These are phyloP conservation scores for Leishmania braziliensis DNA, from an alignment of 208 protist species.

Conservation along the genomic window DNA sequence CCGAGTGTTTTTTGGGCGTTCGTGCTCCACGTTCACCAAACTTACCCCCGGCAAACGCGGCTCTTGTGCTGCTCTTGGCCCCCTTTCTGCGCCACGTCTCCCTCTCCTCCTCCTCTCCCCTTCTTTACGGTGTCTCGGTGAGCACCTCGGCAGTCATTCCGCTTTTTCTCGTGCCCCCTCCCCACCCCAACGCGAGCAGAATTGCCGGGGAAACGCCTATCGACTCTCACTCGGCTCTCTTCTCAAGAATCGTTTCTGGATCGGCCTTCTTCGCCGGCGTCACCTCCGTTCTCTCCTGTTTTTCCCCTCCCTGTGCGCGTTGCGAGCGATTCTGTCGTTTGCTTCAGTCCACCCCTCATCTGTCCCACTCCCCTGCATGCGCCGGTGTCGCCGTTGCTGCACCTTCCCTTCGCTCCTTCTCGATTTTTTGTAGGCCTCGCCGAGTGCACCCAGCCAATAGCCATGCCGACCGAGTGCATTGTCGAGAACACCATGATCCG, in stretches of 20 bases:
- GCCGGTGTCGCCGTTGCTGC: not conserved
- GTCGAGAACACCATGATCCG: slow-evolving; percentile 76
- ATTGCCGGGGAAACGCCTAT: not conserved
- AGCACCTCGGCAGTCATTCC: not conserved
- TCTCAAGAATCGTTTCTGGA: not conserved
- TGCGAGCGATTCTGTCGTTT: not conserved
- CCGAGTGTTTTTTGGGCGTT: not conserved
- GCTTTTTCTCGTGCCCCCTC: not conserved
- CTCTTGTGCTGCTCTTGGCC: not conserved
- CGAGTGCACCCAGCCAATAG: not conserved
- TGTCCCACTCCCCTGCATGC: not conserved
- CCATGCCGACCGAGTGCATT: slow-evolving; percentile 47
- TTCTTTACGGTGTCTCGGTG: not conserved
- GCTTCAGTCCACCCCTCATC: not conserved
- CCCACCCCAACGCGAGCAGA: not conserved
- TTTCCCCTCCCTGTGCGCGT: not conserved
- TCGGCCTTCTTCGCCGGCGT: not conserved
- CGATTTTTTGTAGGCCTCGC: not conserved
- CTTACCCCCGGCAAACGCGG: not conserved
- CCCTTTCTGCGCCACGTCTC: not conserved
- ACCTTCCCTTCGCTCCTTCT: not conserved
- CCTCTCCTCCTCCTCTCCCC: not conserved
- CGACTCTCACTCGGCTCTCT: not conserved
- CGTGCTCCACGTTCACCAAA: not conserved
- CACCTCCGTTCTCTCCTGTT: not conserved